Conservation (phyloP, 192 early-diverging fungal genomes). For the Backusella australiensis region DNA sequence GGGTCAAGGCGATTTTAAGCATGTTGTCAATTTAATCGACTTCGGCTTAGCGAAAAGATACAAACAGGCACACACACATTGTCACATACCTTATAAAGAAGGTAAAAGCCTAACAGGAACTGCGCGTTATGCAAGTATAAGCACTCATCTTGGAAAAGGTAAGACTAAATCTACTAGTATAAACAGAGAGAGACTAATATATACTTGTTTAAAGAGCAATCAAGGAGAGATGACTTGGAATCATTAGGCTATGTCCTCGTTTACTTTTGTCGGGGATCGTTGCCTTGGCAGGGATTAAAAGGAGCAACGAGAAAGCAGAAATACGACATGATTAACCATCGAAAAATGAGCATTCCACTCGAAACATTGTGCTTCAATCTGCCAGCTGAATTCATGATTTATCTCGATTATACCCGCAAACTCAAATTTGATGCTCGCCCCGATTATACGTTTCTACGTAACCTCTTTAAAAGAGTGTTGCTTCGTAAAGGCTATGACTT, state of each 20-base stretch:
- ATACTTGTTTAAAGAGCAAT: constrained; percentile 66
- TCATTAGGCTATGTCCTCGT: constrained; percentile 89
- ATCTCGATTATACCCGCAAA: constrained; percentile 83
- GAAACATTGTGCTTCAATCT: constrained; percentile 80
- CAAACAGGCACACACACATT: constrained; percentile 75
- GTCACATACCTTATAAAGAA: constrained; percentile 89
- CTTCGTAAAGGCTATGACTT: constrained; percentile 78
- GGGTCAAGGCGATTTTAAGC: constrained; percentile 77
- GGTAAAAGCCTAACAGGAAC: constrained; percentile 92
- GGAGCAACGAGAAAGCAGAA: constrained; percentile 92
- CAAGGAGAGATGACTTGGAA: constrained; percentile 89
- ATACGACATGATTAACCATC: constrained; percentile 93
- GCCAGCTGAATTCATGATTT: constrained; percentile 85
- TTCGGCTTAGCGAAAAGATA: constrained; percentile 90
- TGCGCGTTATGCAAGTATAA: constrained; percentile 87
- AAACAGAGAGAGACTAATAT: background rate
- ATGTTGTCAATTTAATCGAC: constrained; percentile 86
- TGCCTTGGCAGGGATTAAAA: constrained; percentile 94
- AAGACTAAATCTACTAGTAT: background rate
- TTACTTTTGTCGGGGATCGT: constrained; percentile 88
- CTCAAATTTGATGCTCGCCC: constrained; percentile 91
- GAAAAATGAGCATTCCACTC: constrained; percentile 86
- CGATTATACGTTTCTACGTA: constrained; percentile 86
- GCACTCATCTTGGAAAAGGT: constrained; percentile 77
- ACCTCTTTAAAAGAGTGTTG: constrained; percentile 84